Evolutionary conservation across 805 yeast species (phyloP), one percentile per base, ranked within the genome.

Genomic region (Candida berthetii): DNA sequence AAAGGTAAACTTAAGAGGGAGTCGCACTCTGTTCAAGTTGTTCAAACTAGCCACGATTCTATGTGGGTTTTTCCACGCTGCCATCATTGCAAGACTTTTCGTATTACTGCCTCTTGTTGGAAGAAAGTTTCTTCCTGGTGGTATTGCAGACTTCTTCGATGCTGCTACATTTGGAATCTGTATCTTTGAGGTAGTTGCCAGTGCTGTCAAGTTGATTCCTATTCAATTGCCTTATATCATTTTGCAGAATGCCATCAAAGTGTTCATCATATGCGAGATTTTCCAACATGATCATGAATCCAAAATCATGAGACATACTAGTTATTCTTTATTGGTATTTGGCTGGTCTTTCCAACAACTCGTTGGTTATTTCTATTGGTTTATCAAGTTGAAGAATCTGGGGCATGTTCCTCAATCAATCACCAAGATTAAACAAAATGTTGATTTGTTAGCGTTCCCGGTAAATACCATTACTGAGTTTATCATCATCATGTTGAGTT

Each of bases 51-150:
- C 35, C 31, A 43, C 47, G 24, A 32, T 37, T 16, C 4, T 38
- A 3, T 36, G 42, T 1, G 38, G 46, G 7, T 54, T 58, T 28
- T 24, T 53, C 28, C 43, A 56, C 29, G 40, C 48, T 17, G 63
- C 64, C 10, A 38, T 66, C 14, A 44, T 63, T 60, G 40, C 67
- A 3, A 58, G 91, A 37, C 68, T 80, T 46, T 41, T 69, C 13
- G 60, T 80, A 1, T 60, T 83, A 25, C 61, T 77, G 36, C 85
- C 86, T 1, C 60, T 83, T 20, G 86, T 80, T n/a, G 85, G 87
- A 0, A 59, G 78, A 27, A 67, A 66, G 47, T 82, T 80, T 48
- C 57, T 82, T 17, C 84, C 88, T 1, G 87, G 82, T 7, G 89
- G 87, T 0, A 77, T 83, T 11, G 85, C 85, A 36, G 84, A 76